phyloP scores from a whole-genome alignment of 1,284 basidiomycete genomes.

The Moesziomyces aphidis region DNA sequence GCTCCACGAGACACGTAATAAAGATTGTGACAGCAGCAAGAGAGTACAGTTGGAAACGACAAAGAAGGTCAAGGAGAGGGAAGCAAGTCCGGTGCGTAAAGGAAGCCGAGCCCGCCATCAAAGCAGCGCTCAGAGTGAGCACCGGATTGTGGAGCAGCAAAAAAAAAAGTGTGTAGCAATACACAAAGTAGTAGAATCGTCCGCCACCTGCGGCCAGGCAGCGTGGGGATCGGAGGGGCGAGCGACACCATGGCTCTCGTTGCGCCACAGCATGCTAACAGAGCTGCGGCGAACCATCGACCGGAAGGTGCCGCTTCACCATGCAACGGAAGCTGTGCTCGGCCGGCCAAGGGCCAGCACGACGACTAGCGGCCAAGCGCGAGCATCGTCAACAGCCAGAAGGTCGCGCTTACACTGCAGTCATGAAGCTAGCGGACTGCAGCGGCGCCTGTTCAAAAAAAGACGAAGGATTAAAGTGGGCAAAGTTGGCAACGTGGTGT shows the following conservation, averaged over 20 bases:
- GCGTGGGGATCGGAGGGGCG: background rate
- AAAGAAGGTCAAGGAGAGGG: too few relatives aligned
- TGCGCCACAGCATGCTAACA: slow-evolving; percentile 28
- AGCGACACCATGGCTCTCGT: too few relatives aligned
- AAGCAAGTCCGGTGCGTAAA: too few relatives aligned
- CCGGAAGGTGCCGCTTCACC: background rate
- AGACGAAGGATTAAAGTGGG: slow-evolving; percentile 28
- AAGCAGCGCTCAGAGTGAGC: background rate
- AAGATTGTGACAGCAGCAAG: too few relatives aligned
- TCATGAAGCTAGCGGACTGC: slow-evolving; percentile 51
- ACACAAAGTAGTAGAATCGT: background rate
- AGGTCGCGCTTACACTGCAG: slow-evolving; percentile 42
- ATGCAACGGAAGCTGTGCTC: background rate
- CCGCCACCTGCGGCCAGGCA: background rate
- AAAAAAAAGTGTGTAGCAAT: background rate
- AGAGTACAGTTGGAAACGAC: too few relatives aligned
- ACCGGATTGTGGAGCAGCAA: background rate
- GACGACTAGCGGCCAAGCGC: background rate
- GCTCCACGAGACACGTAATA: too few relatives aligned
- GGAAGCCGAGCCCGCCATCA: too few relatives aligned
- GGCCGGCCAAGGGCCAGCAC: background rate
- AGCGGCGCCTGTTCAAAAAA: slow-evolving; percentile 53
- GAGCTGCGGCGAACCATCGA: slow-evolving; percentile 14
- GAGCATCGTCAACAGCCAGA: background rate
- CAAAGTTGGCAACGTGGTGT: slow-evolving; percentile 20